These are phyloP conservation scores for Vachellia collinsii DNA, from an alignment of 306 rosid genomes.

Conservation along the genomic window DNA sequence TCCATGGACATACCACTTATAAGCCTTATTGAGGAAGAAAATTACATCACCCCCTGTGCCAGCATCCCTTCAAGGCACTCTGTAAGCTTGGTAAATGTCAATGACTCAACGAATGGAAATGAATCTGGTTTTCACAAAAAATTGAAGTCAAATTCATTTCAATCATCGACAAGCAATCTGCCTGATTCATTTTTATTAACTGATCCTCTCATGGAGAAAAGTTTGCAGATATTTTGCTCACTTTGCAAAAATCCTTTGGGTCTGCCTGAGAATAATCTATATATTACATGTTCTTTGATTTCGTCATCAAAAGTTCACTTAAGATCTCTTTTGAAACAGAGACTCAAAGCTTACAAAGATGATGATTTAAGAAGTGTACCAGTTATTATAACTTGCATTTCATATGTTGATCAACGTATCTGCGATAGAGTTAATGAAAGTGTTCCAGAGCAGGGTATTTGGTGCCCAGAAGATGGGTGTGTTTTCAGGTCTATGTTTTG, in stretches of 20 bases:
- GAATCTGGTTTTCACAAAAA: constrained; percentile 46
- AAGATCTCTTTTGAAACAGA: constrained; percentile 56
- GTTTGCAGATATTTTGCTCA: constrained; percentile 62
- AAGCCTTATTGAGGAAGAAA: constrained; percentile 53
- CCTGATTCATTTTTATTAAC: constrained; percentile 42
- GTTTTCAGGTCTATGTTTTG: constrained; percentile 74
- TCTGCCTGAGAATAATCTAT: constrained; percentile 65
- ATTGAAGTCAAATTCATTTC: constrained; percentile 42
- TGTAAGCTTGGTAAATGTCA: constrained; percentile 36
- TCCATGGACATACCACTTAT: constrained; percentile 42
- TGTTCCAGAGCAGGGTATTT: constrained; percentile 57
- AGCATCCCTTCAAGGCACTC: constrained; percentile 41
- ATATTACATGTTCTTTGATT: constrained; percentile 60
- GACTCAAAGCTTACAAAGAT: constrained; percentile 29
- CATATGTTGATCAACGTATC: constrained; percentile 60
- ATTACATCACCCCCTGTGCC: constrained; percentile 45
- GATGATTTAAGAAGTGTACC: constrained; percentile 52
- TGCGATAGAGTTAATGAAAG: constrained; percentile 42
- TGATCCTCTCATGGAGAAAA: constrained; percentile 53
- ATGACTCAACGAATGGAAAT: constrained; percentile 49
- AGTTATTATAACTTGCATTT: constrained; percentile 62
- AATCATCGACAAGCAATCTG: constrained; percentile 32
- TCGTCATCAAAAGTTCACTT: constrained; percentile 60
- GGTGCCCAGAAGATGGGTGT: constrained; percentile 91
- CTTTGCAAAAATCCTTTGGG: constrained; percentile 81